Percentiles rank a stretch among this genome's conserved stretches.
phyloP scores from a whole-genome alignment of 306 rosid species.

The Abrus pulchellus region DNA sequence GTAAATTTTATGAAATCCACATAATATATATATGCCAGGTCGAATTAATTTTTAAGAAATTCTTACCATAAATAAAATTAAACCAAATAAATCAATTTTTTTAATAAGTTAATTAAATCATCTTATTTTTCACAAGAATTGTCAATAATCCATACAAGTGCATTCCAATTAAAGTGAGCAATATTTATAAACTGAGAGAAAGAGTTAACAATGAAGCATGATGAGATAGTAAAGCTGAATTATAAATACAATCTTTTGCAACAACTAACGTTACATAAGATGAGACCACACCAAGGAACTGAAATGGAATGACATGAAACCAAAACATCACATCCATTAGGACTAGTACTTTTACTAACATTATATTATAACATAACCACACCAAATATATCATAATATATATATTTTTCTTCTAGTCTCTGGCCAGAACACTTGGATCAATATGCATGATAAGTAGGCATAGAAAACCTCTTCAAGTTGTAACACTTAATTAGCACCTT shows the following conservation, averaged over 20 bases:
- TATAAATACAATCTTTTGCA: conserved; percentile 54
- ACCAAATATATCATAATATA: conserved; percentile 46
- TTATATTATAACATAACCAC: conserved; percentile 54
- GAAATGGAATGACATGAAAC: conserved; percentile 52
- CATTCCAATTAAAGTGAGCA: neutral
- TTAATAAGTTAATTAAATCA: too few relatives aligned
- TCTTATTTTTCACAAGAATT: neutral
- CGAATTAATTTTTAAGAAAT: too few relatives aligned
- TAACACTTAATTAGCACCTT: conserved; percentile 61
- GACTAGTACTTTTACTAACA: conserved; percentile 47
- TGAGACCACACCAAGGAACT: conserved; percentile 60
- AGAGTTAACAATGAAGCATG: conserved; percentile 33
- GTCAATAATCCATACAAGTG: neutral
- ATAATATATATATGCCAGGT: too few relatives aligned
- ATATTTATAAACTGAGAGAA: neutral
- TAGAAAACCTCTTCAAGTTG: conserved; percentile 16
- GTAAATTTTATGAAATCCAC: too few relatives aligned
- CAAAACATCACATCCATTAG: conserved; percentile 55
- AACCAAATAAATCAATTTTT: too few relatives aligned
- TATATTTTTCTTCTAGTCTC: conserved; percentile 37
- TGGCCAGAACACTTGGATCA: conserved; percentile 49
- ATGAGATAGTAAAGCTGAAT: conserved; percentile 48
- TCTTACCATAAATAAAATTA: too few relatives aligned
- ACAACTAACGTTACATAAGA: conserved; percentile 50
- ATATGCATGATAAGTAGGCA: conserved; percentile 44